Evolutionary conservation across 768 basidiomycete species (phyloP).

Genomic region (Tricholoma terreum): DNA sequence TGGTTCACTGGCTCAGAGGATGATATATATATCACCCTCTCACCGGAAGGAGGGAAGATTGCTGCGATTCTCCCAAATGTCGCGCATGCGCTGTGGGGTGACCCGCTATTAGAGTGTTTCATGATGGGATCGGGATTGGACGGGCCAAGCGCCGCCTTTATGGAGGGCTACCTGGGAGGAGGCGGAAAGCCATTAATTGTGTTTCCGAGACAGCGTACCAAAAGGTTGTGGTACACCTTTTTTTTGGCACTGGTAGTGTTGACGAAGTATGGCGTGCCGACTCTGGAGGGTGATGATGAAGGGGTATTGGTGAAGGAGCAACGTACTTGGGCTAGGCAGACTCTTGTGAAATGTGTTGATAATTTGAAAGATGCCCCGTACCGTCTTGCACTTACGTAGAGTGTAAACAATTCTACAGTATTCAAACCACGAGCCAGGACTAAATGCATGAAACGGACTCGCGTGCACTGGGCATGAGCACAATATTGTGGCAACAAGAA

Average conservation of each 20-base stretch:
- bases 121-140: constrained; percentile 40
- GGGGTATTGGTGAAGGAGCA: constrained; percentile 19
- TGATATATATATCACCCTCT: constrained; percentile 51
- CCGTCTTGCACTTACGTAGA: constrained; percentile 12
- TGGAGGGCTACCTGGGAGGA: constrained; percentile 57
- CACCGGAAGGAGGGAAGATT: constrained; percentile 24
- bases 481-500: too few relatives aligned
- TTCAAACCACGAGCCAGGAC: too few relatives aligned
- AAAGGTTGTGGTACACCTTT: constrained; percentile 73
- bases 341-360: constrained; percentile 36
- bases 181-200: constrained; percentile 48
- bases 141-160: constrained; percentile 46
- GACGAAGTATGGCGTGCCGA: constrained; percentile 29
- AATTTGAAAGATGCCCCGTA: constrained; percentile 49
- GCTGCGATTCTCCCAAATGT: constrained; percentile 48
- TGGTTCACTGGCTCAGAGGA: constrained; percentile 61
- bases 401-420: background rate
- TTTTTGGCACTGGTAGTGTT: constrained; percentile 59
- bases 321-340: constrained; percentile 40
- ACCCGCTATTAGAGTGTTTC: constrained; percentile 68
- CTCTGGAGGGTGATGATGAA: constrained; percentile 5
- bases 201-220: constrained; percentile 69
- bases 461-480: too few relatives aligned
- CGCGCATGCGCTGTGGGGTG: constrained; percentile 67
- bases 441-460: too few relatives aligned